Percentiles rank a stretch among this genome's conserved stretches.
Evolutionary conservation across 2,329 filamentous ascomycete species (phyloP).

Genomic region (Penicillium corylophilum): DNA sequence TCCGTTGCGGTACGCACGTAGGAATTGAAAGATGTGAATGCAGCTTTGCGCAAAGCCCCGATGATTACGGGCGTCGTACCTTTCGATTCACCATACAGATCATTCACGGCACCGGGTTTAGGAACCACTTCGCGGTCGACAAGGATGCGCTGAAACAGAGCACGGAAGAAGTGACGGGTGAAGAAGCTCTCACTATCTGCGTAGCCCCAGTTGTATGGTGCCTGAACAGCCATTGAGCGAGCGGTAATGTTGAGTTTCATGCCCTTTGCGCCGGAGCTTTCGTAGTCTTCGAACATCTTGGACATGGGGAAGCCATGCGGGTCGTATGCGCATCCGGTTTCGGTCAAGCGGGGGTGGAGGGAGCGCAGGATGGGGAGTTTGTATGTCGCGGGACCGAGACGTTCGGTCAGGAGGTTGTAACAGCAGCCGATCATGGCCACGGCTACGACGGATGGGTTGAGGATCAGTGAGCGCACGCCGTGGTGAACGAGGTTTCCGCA

Average conservation of each 20-base stretch:
- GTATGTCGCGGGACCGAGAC: slow-evolving; percentile 80
- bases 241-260: slow-evolving; percentile 92
- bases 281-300: slow-evolving; percentile 59
- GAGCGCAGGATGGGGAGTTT: slow-evolving; percentile 77
- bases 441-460: slow-evolving; percentile 82
- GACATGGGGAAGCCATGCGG: slow-evolving; percentile 95
- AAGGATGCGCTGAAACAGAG: slow-evolving; percentile 87
- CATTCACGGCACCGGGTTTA: slow-evolving; percentile 45
- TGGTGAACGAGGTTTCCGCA: slow-evolving; percentile 98
- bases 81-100: slow-evolving; percentile 32
- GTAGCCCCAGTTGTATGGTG: slow-evolving; percentile 84
- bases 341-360: slow-evolving; percentile 66
- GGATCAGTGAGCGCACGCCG: slow-evolving; percentile 77
- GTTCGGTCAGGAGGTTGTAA: slow-evolving; percentile 93
- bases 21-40: slow-evolving; percentile 69
- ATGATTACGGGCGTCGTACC: slow-evolving; percentile 76
- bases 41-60: slow-evolving; percentile 76
- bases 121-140: slow-evolving; percentile 77
- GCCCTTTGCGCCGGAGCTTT: slow-evolving; percentile 57
- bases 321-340: slow-evolving; percentile 72
- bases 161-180: slow-evolving; percentile 87
- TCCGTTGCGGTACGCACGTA: slow-evolving; percentile 79
- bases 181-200: slow-evolving; percentile 85
- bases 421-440: slow-evolving; percentile 97
- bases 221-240: slow-evolving; percentile 97